Percentiles rank a stretch among this genome's conserved stretches.
Conservation (phyloP, 108 stramenopile genomes). For the Seminavis robusta region DNA sequence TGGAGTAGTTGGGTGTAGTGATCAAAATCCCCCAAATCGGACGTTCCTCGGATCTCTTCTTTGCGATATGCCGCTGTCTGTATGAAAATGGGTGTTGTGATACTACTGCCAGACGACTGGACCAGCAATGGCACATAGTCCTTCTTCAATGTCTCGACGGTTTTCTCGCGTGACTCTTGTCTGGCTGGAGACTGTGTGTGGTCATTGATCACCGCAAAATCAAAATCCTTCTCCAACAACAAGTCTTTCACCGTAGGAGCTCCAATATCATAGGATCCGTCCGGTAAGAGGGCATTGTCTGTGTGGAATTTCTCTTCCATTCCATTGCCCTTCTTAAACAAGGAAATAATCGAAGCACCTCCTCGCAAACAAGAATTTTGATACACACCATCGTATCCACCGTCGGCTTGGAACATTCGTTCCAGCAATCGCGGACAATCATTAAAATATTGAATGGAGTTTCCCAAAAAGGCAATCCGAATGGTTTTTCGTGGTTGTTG, state of each 20-base stretch:
- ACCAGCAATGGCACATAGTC: constrained; percentile 51
- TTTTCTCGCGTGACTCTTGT: constrained; percentile 19
- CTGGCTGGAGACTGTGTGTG: constrained; percentile 69
- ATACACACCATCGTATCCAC: constrained; percentile 4
- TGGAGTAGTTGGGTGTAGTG: constrained; percentile 40
- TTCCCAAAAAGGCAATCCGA: constrained; percentile 69
- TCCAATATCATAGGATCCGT: constrained; percentile 62
- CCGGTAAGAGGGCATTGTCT: neutral
- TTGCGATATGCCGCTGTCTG: constrained; percentile 60
- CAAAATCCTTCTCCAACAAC: constrained; percentile 33
- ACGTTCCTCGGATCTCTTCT: constrained; percentile 35
- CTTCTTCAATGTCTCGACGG: constrained; percentile 24
- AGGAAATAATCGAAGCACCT: constrained; percentile 41
- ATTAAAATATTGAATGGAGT: constrained; percentile 75
- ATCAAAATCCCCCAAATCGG: constrained; percentile 54
- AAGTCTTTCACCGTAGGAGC: constrained; percentile 51
- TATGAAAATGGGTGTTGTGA: constrained; percentile 36
- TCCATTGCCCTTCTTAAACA: constrained; percentile 61
- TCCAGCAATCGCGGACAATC: constrained; percentile 68
- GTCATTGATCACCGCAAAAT: constrained; percentile 77
- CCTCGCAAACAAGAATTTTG: constrained; percentile 71
- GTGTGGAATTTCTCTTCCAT: constrained; percentile 54
- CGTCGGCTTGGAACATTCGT: constrained; percentile 25
- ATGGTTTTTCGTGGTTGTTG: too few species aligned
- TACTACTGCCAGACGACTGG: too few species aligned